phyloP scores from a whole-genome alignment of 2,329 filamentous ascomycete genomes.

The Penicillium sp. region DNA sequence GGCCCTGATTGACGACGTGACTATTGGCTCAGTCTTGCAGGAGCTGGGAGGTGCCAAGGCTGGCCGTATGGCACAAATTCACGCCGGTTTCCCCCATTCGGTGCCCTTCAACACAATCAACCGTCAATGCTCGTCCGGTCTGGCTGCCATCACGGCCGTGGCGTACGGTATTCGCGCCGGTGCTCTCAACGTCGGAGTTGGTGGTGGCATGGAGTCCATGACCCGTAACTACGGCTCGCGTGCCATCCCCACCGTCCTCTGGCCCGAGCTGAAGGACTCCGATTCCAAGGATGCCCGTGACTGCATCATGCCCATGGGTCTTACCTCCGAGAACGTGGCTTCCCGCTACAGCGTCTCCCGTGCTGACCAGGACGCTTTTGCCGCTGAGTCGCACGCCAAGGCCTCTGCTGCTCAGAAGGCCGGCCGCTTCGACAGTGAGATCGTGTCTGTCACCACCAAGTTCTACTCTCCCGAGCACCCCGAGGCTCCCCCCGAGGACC shows the following conservation, averaged over 20 bases:
- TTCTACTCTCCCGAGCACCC: conserved; percentile 63
- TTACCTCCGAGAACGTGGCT: conserved; percentile 87
- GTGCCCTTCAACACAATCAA: conserved; percentile 85
- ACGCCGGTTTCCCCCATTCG: conserved; percentile 69
- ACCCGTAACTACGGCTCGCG: conserved; percentile 80
- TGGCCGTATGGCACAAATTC: conserved; percentile 83
- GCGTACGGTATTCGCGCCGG: conserved; percentile 73
- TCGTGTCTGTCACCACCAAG: conserved; percentile 72
- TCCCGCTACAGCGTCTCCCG: conserved; percentile 69
- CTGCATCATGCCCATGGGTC: conserved; percentile 91
- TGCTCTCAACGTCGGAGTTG: conserved; percentile 70
- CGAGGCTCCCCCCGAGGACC: conserved; percentile 54
- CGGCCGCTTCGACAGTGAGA: conserved; percentile 73
- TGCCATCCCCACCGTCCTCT: conserved; percentile 80
- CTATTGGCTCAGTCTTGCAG: conserved; percentile 82
- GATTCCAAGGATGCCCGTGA: conserved; percentile 68
- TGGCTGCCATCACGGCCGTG: conserved; percentile 72
- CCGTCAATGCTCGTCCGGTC: conserved; percentile 74
- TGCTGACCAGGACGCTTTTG: conserved; percentile 78
- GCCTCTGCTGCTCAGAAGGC: conserved; percentile 67
- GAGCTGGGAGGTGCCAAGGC: conserved; percentile 90
- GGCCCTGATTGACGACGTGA: conserved; percentile 70
- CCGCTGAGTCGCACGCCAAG: conserved; percentile 68
- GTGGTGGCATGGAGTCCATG: conserved; percentile 95
- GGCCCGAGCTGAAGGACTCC: conserved; percentile 68